Conservation (phyloP, 139 green algal genomes). For the Chlamydomonas asymmetrica region DNA sequence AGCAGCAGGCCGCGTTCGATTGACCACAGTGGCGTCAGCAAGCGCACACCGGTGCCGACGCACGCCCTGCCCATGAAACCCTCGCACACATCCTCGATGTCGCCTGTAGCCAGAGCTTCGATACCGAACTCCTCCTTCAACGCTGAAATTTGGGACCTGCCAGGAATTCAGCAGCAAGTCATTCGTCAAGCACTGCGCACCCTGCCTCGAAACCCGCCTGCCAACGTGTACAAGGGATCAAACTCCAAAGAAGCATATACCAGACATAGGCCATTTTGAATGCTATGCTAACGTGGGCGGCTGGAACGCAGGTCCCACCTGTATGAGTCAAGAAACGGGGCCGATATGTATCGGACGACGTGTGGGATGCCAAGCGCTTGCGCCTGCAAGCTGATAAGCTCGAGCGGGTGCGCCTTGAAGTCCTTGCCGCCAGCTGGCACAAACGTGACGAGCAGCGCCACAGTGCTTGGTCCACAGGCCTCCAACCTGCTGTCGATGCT, state of each 20-base stretch:
- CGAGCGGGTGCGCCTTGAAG: constrained; percentile 28
- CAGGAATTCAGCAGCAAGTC: not conserved
- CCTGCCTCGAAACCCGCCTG: no score
- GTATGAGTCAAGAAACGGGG: constrained; percentile 18
- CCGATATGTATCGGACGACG: not conserved
- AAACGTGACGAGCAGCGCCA: constrained; percentile 24
- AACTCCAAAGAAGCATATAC: not conserved
- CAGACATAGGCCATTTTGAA: not conserved
- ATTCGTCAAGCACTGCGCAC: no score
- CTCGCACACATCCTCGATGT: constrained; percentile 36
- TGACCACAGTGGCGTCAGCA: constrained; percentile 22
- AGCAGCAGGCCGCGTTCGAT: constrained; percentile 20
- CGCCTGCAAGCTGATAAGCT: constrained; percentile 6
- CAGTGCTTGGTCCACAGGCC: not conserved
- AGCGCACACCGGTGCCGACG: constrained; percentile 4
- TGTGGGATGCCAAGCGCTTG: constrained; percentile 19
- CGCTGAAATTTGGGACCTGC: not conserved
- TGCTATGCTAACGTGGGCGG: not conserved
- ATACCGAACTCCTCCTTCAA: constrained; percentile 1
- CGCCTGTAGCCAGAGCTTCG: constrained; percentile 13
- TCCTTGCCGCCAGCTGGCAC: not conserved
- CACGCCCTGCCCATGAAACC: constrained; percentile 8
- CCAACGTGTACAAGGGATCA: not conserved
- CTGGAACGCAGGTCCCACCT: no score
- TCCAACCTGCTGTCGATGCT: not conserved